These are phyloP conservation scores for Saccharomyces hybrid DNA, from an alignment of 1,139 yeast genomes.

Conservation along the genomic window DNA sequence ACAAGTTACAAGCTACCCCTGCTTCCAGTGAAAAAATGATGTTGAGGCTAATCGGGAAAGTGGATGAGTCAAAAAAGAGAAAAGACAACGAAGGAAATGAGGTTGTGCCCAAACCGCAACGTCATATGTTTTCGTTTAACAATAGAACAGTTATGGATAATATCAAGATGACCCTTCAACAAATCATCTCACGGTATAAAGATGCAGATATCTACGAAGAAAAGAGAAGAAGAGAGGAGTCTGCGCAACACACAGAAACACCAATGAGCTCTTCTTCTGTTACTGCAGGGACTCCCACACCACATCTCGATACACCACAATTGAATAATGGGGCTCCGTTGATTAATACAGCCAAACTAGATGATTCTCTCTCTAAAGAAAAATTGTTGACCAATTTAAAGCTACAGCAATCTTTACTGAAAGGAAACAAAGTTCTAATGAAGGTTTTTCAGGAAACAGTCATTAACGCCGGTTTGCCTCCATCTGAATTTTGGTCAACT, in stretches of 20 bases:
- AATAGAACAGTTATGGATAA: slow-evolving; percentile 71
- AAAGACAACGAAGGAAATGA: slow-evolving; percentile 31
- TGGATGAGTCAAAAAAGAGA: slow-evolving; percentile 24
- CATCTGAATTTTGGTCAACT: slow-evolving; percentile 83
- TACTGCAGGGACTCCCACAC: slow-evolving; percentile 12
- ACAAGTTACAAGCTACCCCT: slow-evolving; percentile 69
- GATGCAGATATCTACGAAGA: slow-evolving; percentile 38
- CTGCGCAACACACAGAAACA: slow-evolving; percentile 4
- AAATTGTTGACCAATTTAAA: slow-evolving; percentile 59
- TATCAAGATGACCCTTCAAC: slow-evolving; percentile 62
- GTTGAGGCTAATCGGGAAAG: slow-evolving; percentile 48
- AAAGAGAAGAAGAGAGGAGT: slow-evolving; percentile 22
- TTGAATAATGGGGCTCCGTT: slow-evolving; percentile 24
- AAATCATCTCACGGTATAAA: slow-evolving; percentile 61
- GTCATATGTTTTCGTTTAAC: slow-evolving; percentile 51
- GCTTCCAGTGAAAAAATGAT: slow-evolving; percentile 64
- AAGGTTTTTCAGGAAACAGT: slow-evolving; percentile 83
- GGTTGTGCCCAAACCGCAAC: slow-evolving; percentile 40
- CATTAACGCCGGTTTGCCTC: slow-evolving; percentile 66
- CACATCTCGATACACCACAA: slow-evolving; percentile 5
- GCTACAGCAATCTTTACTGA: slow-evolving; percentile 68
- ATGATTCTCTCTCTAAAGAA: slow-evolving; percentile 41
- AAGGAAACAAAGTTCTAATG: slow-evolving; percentile 64
- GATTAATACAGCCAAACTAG: slow-evolving; percentile 35
- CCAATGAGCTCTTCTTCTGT: slow-evolving; percentile 28